Conservation (phyloP, 2,329 filamentous ascomycete species). For the Knufia fluminis region DNA sequence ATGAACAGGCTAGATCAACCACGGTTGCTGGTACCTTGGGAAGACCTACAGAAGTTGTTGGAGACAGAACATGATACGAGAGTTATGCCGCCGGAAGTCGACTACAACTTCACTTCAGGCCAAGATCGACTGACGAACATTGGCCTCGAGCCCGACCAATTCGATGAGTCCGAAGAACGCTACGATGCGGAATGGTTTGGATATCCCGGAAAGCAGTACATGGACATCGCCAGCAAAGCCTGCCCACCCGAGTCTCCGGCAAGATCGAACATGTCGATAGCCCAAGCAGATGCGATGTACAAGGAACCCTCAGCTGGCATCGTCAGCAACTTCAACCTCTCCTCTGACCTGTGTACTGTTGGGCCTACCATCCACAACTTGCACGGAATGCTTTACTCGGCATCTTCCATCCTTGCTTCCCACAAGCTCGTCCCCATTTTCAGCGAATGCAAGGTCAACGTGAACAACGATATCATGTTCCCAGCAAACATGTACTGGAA, state of each 20-base stretch:
- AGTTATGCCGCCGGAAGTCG: conserved; percentile 34
- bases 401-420: conserved; percentile 48
- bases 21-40: conserved; percentile 51
- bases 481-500: conserved; percentile 60
- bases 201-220: conserved; percentile 44
- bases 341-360: conserved; percentile 56
- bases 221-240: conserved; percentile 48
- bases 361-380: conserved; percentile 54
- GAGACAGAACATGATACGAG: conserved; percentile 39
- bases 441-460: conserved; percentile 57
- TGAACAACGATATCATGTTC: conserved; percentile 62
- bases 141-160: conserved; percentile 16
- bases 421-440: conserved; percentile 56
- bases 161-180: conserved; percentile 18
- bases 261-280: conserved; percentile 38
- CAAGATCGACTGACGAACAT: conserved; percentile 27
- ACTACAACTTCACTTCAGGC: conserved; percentile 37
- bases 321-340: conserved; percentile 53
- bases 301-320: conserved; percentile 45
- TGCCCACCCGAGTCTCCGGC: conserved; percentile 52
- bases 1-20: conserved; percentile 58
- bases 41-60: conserved; percentile 46
- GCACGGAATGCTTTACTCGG: conserved; percentile 56
- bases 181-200: conserved; percentile 41
- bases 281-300: conserved; percentile 20